A percentile compares a stretch with the other conserved stretches of the same genome.
These are phyloP conservation scores for Neophaeococcomyces mojaviensis DNA, from an alignment of 2,329 filamentous ascomycete species.

Conservation along the genomic window DNA sequence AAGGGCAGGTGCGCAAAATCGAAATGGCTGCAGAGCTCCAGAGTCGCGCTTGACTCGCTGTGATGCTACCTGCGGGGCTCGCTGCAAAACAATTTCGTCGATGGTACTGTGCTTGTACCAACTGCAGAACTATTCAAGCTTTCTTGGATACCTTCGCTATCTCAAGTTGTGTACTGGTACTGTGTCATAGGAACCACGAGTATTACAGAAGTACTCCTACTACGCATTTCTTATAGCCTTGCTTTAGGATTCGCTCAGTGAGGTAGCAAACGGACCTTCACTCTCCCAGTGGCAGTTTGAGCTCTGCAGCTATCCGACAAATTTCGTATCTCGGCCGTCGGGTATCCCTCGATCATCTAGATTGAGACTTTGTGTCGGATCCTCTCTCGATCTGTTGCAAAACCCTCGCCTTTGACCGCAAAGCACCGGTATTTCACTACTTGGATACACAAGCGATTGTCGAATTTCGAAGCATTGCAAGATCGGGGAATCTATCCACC, in stretches of 20 bases:
- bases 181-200: too few species aligned
- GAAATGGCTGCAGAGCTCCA: neutral
- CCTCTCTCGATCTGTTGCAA: slow-evolving; percentile 1
- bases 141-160: too few species aligned
- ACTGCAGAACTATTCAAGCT: too few species aligned
- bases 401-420: neutral
- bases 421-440: neutral
- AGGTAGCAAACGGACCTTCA: slow-evolving; percentile 4
- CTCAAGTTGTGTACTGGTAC: too few species aligned
- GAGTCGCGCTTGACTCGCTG: neutral
- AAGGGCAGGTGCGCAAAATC: slow-evolving; percentile 1
- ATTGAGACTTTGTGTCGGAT: neutral
- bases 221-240: too few species aligned
- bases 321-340: neutral
- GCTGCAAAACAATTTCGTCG: too few species aligned
- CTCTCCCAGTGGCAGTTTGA: neutral
- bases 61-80: neutral
- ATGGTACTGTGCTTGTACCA: too few species aligned
- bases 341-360: too few species aligned
- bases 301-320: slow-evolving; percentile 4
- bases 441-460: slow-evolving; percentile 3
- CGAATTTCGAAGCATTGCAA: slow-evolving; percentile 2
- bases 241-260: neutral
- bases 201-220: too few species aligned
- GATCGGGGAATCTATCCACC: slow-evolving; percentile 2